phyloP scores from a whole-genome alignment of 2,329 filamentous ascomycete species.

The Leptosphaerulina australis region DNA sequence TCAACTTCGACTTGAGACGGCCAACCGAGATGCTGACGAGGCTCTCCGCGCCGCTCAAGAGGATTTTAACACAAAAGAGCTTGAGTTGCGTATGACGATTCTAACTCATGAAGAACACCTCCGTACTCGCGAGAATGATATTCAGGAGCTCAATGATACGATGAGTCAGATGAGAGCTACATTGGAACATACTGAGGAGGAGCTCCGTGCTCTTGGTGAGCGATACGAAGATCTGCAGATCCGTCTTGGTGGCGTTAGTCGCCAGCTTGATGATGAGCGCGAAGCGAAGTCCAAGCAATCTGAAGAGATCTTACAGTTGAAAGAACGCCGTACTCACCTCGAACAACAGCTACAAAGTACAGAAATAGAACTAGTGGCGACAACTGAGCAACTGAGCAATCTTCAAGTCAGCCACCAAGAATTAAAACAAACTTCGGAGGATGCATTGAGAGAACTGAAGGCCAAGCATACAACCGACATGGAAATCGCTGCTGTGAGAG shows the following conservation, averaged over 20 bases:
- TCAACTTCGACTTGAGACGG: conserved; percentile 47
- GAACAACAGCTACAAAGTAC: conserved; percentile 26
- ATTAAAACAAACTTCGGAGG: conserved; percentile 26
- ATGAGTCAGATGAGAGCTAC: conserved; percentile 14
- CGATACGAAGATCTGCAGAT: conserved; percentile 44
- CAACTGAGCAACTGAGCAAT: conserved; percentile 21
- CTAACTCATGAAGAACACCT: conserved; percentile 27
- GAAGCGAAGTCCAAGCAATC: conserved; percentile 16
- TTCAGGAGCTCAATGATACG: conserved; percentile 17
- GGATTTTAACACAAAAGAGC: conserved; percentile 42
- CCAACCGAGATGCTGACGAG: conserved; percentile 43
- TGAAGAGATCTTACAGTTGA: conserved; percentile 33
- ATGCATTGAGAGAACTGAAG: conserved; percentile 24
- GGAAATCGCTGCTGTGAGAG: conserved; percentile 20
- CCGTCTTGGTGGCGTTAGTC: conserved; percentile 30
- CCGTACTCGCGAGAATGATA: conserved; percentile 9
- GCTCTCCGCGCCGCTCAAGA: conserved; percentile 30
- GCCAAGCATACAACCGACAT: conserved; percentile 25
- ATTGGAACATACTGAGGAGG: conserved; percentile 19
- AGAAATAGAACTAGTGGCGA: conserved; percentile 26
- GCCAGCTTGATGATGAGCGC: conserved; percentile 32
- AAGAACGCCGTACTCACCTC: conserved; percentile 24
- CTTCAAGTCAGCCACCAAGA: conserved; percentile 30
- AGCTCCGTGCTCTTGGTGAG: conserved; percentile 15
- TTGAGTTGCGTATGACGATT: conserved; percentile 40